These are phyloP conservation scores for Eurotiales sp. DNA, from an alignment of 2,329 filamentous ascomycete genomes.

Conservation along the genomic window DNA sequence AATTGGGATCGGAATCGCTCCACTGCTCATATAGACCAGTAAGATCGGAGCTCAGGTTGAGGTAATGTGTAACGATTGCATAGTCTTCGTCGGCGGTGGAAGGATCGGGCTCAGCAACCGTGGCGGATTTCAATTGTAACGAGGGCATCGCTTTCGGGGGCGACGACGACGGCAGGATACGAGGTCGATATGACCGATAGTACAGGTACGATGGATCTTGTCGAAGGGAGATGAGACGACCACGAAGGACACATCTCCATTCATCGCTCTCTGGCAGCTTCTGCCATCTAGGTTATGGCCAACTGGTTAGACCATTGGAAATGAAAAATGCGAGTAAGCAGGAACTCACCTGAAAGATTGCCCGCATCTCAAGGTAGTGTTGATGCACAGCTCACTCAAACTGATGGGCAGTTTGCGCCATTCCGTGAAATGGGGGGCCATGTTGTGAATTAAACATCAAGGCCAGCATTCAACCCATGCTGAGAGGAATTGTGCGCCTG, in stretches of 20 bases:
- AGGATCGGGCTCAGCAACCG: slow-evolving; percentile 25
- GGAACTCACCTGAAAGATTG: slow-evolving; percentile 73
- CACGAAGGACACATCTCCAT: slow-evolving; percentile 87
- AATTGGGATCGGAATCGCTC: slow-evolving; percentile 81
- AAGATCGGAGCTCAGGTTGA: slow-evolving; percentile 79
- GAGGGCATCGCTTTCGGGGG: slow-evolving; percentile 37
- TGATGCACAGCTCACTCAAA: slow-evolving; percentile 83
- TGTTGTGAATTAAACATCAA: slow-evolving; percentile 14
- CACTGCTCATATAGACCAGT: slow-evolving; percentile 76
- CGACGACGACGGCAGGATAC: slow-evolving; percentile 21
- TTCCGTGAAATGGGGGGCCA: slow-evolving; percentile 57
- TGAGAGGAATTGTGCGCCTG: not conserved
- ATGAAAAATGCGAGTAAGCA: too few relatives aligned
- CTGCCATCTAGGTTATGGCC: slow-evolving; percentile 63
- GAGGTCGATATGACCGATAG: slow-evolving; percentile 67
- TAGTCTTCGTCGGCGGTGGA: slow-evolving; percentile 63
- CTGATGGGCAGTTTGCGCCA: slow-evolving; percentile 86
- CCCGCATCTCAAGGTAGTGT: slow-evolving; percentile 89
- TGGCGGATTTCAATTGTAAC: slow-evolving; percentile 19
- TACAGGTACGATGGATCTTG: slow-evolving; percentile 77
- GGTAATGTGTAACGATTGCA: slow-evolving; percentile 73
- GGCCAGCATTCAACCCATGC: slow-evolving; percentile 12
- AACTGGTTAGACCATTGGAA: slow-evolving; percentile 8
- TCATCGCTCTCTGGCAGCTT: slow-evolving; percentile 68
- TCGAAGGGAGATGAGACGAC: slow-evolving; percentile 77